Conservation (phyloP, 768 basidiomycete species). For the Suillus decipiens region DNA sequence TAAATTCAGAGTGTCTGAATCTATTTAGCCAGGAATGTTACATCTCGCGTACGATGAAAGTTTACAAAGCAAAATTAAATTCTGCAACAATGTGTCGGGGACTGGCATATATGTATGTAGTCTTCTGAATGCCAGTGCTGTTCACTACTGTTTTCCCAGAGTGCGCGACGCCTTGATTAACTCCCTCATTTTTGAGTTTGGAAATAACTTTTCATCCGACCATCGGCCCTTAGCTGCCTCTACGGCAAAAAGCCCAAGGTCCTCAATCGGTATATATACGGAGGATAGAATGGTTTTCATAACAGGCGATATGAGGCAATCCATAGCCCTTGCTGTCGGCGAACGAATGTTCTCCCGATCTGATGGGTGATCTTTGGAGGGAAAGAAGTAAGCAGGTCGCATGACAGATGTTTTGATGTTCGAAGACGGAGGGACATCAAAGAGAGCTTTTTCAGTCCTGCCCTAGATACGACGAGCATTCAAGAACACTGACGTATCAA, state of each 20-base stretch:
- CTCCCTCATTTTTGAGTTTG: conserved; percentile 20
- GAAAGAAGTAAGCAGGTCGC: conserved; percentile 40
- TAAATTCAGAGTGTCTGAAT: too few relatives aligned
- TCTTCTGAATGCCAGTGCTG: not conserved
- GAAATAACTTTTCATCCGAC: conserved; percentile 22
- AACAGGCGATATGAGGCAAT: conserved; percentile 18
- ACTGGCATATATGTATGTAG: too few relatives aligned
- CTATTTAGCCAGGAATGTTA: too few relatives aligned
- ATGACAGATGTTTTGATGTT: conserved; percentile 29
- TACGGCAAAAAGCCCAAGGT: conserved; percentile 20
- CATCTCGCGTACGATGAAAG: too few relatives aligned
- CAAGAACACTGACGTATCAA: not conserved
- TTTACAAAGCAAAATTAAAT: too few relatives aligned
- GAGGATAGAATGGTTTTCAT: conserved; percentile 22
- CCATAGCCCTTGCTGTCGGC: conserved; percentile 15
- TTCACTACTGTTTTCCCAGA: not conserved
- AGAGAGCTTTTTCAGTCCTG: conserved; percentile 32
- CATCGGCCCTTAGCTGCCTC: conserved; percentile 22
- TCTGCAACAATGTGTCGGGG: too few relatives aligned
- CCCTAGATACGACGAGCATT: conserved; percentile 24
- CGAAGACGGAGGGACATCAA: conserved; percentile 21
- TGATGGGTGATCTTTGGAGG: conserved; percentile 26
- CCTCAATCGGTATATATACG: conserved; percentile 20
- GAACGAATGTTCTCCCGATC: conserved; percentile 31
- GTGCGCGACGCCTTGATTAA: not conserved